These are phyloP conservation scores for Cenococcum geophilum DNA, from an alignment of 495 filamentous ascomycete species.

Conservation along the genomic window DNA sequence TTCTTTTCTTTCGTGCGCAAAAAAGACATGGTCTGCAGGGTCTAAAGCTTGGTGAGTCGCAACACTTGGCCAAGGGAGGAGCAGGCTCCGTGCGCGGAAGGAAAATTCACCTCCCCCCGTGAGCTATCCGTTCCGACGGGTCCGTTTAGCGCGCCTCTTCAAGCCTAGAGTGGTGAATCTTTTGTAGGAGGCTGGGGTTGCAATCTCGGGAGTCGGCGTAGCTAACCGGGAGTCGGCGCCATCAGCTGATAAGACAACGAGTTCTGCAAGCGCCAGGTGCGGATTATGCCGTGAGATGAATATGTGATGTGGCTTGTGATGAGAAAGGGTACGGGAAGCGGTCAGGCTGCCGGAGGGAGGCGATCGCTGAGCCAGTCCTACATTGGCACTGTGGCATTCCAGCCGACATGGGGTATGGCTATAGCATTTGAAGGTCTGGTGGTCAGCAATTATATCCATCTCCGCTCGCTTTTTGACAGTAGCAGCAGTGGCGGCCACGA, in stretches of 20 bases:
- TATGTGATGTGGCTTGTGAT: conserved; percentile 6
- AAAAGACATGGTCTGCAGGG: neutral
- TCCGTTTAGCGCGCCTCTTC: neutral
- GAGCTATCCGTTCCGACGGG: neutral
- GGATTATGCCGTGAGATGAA: neutral
- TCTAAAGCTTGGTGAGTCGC: neutral
- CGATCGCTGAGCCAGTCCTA: too few relatives aligned
- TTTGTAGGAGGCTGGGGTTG: neutral
- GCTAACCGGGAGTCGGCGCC: neutral
- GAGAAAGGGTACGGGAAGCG: neutral
- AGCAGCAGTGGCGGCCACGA: too few relatives aligned
- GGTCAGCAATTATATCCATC: too few relatives aligned
- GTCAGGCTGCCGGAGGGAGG: neutral
- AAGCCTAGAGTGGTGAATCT: neutral
- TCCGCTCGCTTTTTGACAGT: too few relatives aligned
- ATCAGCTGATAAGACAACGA: neutral
- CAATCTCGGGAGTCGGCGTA: conserved; percentile 2
- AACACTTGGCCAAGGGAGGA: neutral
- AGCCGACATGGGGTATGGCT: neutral
- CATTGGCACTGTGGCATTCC: neutral
- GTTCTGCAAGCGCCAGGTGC: neutral
- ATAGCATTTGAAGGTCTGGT: neutral
- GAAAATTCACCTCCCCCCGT: neutral
- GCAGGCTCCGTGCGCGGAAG: neutral
- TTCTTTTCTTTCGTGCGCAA: too few relatives aligned